Percentiles rank a stretch among this genome's conserved stretches.
Conservation (phyloP, 2,329 filamentous ascomycete genomes). For the Coleophoma eucalyptorum region DNA sequence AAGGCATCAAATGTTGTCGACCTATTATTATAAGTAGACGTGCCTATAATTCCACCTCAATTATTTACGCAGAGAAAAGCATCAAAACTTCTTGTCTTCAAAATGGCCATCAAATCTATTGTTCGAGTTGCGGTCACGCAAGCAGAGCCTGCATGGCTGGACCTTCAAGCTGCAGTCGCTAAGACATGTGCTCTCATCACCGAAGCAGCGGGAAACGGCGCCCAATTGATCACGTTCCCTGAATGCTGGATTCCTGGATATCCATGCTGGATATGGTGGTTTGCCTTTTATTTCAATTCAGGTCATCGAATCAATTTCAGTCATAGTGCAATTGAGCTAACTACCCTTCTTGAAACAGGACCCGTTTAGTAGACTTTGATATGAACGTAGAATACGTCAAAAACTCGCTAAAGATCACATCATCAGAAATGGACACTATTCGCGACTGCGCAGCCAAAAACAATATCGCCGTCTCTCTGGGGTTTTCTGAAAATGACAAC, state of each 20-base stretch:
- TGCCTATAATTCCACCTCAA: no score
- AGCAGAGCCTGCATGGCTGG: constrained; percentile 57
- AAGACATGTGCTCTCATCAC: constrained; percentile 56
- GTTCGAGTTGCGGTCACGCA: constrained; percentile 46
- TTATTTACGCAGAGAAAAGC: no score
- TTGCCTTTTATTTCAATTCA: no score
- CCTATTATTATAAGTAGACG: no score
- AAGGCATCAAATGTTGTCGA: no score
- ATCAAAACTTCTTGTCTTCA: no score
- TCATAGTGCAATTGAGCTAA: constrained; percentile 11
- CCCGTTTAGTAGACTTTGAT: constrained; percentile 13
- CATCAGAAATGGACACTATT: constrained; percentile 39
- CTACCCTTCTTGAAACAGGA: constrained; percentile 19
- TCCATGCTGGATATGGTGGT: constrained; percentile 33
- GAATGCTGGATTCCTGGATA: constrained; percentile 54
- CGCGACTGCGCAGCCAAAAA: constrained; percentile 35
- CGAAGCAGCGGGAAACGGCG: constrained; percentile 48
- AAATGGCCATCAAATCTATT: not conserved
- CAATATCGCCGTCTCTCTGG: constrained; percentile 41
- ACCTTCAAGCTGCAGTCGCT: constrained; percentile 47
- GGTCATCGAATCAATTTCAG: no score
- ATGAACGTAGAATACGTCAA: constrained; percentile 29
- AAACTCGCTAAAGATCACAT: constrained; percentile 37
- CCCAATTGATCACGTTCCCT: constrained; percentile 51
- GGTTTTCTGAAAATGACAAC: constrained; percentile 44